These are phyloP conservation scores for Boletus sp. DNA, from an alignment of 768 basidiomycete genomes.

Conservation along the genomic window DNA sequence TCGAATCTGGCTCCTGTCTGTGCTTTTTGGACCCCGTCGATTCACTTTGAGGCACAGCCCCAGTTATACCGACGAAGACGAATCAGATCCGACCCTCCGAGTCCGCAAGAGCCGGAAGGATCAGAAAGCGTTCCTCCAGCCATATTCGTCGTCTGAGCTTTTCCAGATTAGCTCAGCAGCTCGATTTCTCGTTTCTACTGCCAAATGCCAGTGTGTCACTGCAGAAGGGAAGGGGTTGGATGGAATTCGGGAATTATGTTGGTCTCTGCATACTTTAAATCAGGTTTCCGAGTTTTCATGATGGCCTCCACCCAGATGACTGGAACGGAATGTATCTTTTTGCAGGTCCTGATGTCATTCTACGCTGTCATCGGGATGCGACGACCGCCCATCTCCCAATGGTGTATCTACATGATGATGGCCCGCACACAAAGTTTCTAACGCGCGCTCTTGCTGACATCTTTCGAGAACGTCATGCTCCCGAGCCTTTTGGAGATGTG, in stretches of 20 bases:
- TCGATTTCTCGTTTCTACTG: not conserved
- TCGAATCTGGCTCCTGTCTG: too few species aligned
- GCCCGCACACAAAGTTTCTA: not conserved
- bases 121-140: not conserved
- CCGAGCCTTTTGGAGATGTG: not conserved
- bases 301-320: not conserved
- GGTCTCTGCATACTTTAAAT: too few species aligned
- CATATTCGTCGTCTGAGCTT: conserved; percentile 2
- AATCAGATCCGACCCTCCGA: not conserved
- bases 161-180: not conserved
- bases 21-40: too few species aligned
- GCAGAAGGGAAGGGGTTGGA: not conserved
- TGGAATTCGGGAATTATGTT: too few species aligned
- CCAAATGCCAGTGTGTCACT: not conserved
- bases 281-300: not conserved
- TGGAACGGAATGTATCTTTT: conserved; percentile 3
- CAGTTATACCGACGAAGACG: too few species aligned
- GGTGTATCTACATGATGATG: not conserved
- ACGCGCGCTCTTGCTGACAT: not conserved
- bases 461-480: not conserved
- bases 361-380: conserved; percentile 6
- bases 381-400: not conserved
- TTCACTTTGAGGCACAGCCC: too few species aligned
- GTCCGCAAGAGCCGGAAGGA: not conserved
- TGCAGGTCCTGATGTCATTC: conserved; percentile 9